phyloP scores from a whole-genome alignment of 2,329 filamentous ascomycete genomes.

The Penicillium concentricum region DNA sequence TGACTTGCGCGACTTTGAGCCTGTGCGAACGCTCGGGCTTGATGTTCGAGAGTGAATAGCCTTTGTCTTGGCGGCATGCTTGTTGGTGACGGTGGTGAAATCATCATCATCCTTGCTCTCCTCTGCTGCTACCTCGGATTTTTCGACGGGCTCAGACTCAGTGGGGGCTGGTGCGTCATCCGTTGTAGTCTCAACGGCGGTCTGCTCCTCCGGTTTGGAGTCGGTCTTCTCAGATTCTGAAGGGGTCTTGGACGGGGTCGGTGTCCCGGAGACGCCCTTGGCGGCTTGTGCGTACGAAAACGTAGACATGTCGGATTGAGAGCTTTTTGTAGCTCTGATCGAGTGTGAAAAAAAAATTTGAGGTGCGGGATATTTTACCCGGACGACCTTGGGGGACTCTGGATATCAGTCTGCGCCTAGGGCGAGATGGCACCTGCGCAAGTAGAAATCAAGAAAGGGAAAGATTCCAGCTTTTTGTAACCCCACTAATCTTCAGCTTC shows the following conservation, averaged over 20 bases:
- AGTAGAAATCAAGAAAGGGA: slow-evolving; percentile 23
- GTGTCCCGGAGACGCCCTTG: slow-evolving; percentile 65
- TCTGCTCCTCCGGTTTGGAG: slow-evolving; percentile 32
- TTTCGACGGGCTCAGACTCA: slow-evolving; percentile 46
- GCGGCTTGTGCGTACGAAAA: slow-evolving; percentile 97
- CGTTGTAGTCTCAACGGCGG: slow-evolving; percentile 25
- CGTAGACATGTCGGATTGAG: slow-evolving; percentile 50
- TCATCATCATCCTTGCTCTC: slow-evolving; percentile 37
- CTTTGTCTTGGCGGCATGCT: slow-evolving; percentile 29
- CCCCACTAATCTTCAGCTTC: slow-evolving; percentile 30
- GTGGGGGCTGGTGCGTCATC: slow-evolving; percentile 35
- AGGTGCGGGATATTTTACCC: slow-evolving; percentile 26
- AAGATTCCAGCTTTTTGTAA: slow-evolving; percentile 30
- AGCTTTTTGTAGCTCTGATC: slow-evolving; percentile 41
- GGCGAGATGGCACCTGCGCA: slow-evolving; percentile 28
- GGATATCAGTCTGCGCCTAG: slow-evolving; percentile 21
- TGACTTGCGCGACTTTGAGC: slow-evolving; percentile 52
- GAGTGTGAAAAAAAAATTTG: neutral
- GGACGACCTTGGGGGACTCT: slow-evolving; percentile 22
- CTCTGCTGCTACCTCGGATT: slow-evolving; percentile 39
- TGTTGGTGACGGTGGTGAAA: slow-evolving; percentile 29
- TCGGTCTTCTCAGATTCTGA: slow-evolving; percentile 31
- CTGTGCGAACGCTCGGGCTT: slow-evolving; percentile 54
- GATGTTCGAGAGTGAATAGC: slow-evolving; percentile 42
- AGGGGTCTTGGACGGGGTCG: slow-evolving; percentile 44